Base-by-base conservation (phyloP, 352 stramenopile genomes). In the Peronospora farinosa region DNA sequence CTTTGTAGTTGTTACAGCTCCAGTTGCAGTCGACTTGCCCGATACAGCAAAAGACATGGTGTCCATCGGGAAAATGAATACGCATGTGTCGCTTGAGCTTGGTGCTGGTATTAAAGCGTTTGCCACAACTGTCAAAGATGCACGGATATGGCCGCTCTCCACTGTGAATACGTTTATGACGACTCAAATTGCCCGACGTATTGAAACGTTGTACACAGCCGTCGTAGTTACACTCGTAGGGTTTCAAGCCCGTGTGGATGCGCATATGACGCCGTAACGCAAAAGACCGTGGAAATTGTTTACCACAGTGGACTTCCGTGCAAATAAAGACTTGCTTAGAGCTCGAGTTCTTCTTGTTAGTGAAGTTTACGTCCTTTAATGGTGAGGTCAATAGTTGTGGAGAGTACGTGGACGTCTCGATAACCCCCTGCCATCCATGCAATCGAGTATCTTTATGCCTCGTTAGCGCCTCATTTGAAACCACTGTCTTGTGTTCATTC, bases 61-160 rank as follows among this genome's bases (percentile, higher is more conserved):
- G 65, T 2, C 75, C 80, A 8, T 91, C 75, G 0, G 80, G 80
- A 49, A 88, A 93, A 54, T 94, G 83, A 54, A 88, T 86, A 48
- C 79, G 80, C 78, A 92, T 88, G 63, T 94, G 83, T 17, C 83
- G 64, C 66, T 91, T 90, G 45, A 94, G 72, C 63, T 94, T 94
- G 11, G 81, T 91, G 63, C 79, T 91, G 17, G 81, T 94, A 60
- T 90, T 91, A 50, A 94, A 94, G 30, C 74, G 70, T 57, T 94
- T 94, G 56, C 71, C 76, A 61, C 83, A 94, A 5, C 56, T 85
- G 7, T 74, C 55, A 32, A 88, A 87, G 40, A 82, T 74, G 37
- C 83, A 94, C 30, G 76, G 75, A 57, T 91, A 94, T n/a, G 83
- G 83, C 3, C 81, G 69, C 51, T 90, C 83, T 37, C 83, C 83